phyloP scores from a whole-genome alignment of 768 basidiomycete species.

The Boletus tomentosulus region DNA sequence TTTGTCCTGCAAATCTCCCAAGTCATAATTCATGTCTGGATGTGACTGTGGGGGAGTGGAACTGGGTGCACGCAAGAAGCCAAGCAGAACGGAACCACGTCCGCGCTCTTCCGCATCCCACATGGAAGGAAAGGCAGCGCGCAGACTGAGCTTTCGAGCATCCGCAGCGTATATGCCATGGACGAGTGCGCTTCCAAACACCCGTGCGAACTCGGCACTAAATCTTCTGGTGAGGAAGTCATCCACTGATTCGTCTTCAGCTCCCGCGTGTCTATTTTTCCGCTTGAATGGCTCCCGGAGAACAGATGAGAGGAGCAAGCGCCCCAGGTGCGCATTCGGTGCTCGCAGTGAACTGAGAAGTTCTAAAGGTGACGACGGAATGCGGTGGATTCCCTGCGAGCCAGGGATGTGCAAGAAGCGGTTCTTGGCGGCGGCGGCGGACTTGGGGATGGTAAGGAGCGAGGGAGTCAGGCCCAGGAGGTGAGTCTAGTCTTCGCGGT shows the following conservation, averaged over 20 bases:
- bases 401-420: constrained; percentile 67
- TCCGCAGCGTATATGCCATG: constrained; percentile 95
- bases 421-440: constrained; percentile 69
- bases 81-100: constrained; percentile 65
- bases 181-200: constrained; percentile 74
- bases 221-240: constrained; percentile 72
- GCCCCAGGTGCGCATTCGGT: constrained; percentile 33
- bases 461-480: constrained; percentile 58
- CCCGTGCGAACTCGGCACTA: constrained; percentile 64
- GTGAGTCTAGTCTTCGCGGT: constrained; percentile 55
- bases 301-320: constrained; percentile 50
- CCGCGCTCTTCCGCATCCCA: constrained; percentile 68
- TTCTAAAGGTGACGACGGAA: constrained; percentile 42
- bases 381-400: constrained; percentile 45
- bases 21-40: constrained; percentile 34
- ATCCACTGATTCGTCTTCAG: constrained; percentile 77
- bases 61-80: constrained; percentile 38
- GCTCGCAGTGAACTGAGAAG: constrained; percentile 33
- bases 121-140: constrained; percentile 71
- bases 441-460: constrained; percentile 62
- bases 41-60: constrained; percentile 4
- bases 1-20: constrained; percentile 44
- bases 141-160: constrained; percentile 65
- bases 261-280: constrained; percentile 36
- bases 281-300: constrained; percentile 55